Evolutionary conservation across 2,329 filamentous ascomycete species (phyloP).

Genomic region (Rhinocladiella mackenziei): DNA sequence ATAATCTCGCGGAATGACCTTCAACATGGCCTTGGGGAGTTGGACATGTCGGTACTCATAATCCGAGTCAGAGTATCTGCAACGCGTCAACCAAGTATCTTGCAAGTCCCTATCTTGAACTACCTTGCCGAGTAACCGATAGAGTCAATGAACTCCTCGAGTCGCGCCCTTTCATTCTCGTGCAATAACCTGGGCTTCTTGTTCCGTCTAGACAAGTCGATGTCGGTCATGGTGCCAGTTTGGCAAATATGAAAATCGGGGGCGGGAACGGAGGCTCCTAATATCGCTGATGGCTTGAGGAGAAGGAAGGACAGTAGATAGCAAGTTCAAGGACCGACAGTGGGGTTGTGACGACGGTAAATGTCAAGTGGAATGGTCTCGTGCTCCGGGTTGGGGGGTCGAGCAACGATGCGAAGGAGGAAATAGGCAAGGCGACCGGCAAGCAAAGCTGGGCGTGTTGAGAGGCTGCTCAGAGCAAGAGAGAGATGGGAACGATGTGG

Average conservation of each 20-base stretch:
- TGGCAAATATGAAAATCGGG: not conserved
- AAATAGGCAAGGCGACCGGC: not conserved
- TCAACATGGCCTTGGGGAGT: constrained; percentile 96
- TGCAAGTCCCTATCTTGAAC: not conserved
- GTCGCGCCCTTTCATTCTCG: constrained; percentile 72
- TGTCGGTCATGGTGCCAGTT: constrained; percentile 41
- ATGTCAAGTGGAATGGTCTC: constrained; percentile 12
- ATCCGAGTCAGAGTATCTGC: constrained; percentile 84
- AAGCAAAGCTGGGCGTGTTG: not conserved
- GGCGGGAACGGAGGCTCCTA: not conserved
- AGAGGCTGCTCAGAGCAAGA: not conserved
- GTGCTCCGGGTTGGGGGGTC: constrained; percentile 12
- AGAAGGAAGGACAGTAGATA: not conserved
- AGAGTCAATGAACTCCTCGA: constrained; percentile 87
- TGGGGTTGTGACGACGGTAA: not conserved
- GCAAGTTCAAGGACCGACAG: not conserved
- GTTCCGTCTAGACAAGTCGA: constrained; percentile 83
- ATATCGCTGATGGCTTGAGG: not conserved
- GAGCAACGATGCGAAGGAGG: not conserved
- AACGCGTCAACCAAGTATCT: constrained; percentile 6
- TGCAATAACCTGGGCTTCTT: constrained; percentile 74
- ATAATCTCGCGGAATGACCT: constrained; percentile 91
- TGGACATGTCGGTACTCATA: constrained; percentile 98
- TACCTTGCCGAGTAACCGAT: constrained; percentile 95
- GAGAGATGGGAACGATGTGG: not conserved